Evolutionary conservation across 2,329 filamentous ascomycete species (phyloP).

Genomic region (Beauveria brongniartii): DNA sequence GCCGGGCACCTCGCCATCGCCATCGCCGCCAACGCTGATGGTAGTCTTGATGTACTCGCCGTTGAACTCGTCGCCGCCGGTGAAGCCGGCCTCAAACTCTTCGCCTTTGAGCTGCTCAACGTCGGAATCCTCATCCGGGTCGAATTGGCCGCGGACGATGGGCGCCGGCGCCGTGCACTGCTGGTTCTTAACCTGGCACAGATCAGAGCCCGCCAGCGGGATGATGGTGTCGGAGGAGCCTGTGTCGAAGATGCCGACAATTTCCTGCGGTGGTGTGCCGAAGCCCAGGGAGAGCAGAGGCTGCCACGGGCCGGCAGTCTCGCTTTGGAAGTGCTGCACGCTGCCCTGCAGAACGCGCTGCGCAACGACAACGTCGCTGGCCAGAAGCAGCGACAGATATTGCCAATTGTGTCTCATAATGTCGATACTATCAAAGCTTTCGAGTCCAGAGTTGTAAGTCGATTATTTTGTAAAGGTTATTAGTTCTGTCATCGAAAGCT

Average conservation of each 20-base stretch:
- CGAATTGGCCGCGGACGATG: neutral
- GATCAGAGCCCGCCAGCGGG: neutral
- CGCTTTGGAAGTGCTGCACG: constrained; percentile 7
- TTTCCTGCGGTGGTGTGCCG: neutral
- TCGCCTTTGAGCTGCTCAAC: neutral
- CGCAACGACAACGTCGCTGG: neutral
- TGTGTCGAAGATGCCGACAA: constrained; percentile 5
- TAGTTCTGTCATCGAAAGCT: neutral
- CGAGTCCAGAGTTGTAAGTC: neutral
- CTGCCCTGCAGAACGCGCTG: constrained; percentile 2
- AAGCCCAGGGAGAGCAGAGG: neutral
- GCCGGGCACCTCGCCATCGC: neutral
- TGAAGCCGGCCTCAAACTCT: neutral
- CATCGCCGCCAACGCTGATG: neutral
- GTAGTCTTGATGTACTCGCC: constrained; percentile 1
- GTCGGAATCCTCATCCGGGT: neutral
- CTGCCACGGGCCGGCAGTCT: neutral
- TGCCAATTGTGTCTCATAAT: neutral
- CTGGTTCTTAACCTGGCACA: neutral
- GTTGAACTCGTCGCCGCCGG: neutral
- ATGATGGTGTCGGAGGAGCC: constrained; percentile 2
- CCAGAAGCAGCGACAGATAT: neutral
- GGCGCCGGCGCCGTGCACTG: neutral
- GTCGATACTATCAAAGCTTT: neutral
- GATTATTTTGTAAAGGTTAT: neutral